Percentiles rank a stretch among this genome's conserved stretches.
Evolutionary conservation across 441 rosid genomes (phyloP).

Genomic region (Isatis lusitanica): DNA sequence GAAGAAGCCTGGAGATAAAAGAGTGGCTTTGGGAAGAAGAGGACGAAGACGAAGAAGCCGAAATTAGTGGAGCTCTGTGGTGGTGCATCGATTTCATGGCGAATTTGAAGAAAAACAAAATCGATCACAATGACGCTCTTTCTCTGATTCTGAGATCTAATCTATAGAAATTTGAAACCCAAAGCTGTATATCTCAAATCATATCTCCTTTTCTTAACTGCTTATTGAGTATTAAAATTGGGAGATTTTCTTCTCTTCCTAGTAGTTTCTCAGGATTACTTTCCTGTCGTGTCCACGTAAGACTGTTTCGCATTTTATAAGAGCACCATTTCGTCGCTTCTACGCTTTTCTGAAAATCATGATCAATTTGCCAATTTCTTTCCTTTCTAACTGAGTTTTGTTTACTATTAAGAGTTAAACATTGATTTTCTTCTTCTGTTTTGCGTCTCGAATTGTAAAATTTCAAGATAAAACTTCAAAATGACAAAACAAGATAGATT

Average conservation of each 20-base stretch:
- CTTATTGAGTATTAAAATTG: background rate
- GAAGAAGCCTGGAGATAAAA: conserved; percentile 62
- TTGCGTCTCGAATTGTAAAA: background rate
- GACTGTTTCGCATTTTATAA: background rate
- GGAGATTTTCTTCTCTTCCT: conserved; percentile 1
- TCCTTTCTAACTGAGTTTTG: no score
- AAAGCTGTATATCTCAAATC: background rate
- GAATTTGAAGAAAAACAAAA: background rate
- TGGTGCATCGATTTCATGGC: conserved; percentile 62
- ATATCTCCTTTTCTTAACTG: background rate
- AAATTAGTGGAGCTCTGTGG: conserved; percentile 49
- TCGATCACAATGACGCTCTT: background rate
- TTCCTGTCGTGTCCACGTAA: conserved; percentile 7
- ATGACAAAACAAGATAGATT: no score
- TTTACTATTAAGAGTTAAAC: no score
- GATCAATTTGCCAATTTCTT: background rate
- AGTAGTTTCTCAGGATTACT: background rate
- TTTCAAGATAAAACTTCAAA: no score
- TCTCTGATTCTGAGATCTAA: conserved; percentile 28
- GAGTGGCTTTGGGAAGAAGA: conserved; percentile 49
- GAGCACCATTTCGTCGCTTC: conserved; percentile 1
- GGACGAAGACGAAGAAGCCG: conserved; percentile 33
- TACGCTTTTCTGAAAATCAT: background rate
- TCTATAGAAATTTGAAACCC: background rate
- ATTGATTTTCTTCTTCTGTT: background rate